Conservation (phyloP, 2,329 filamentous ascomycete species). For the Phaeomoniella chlamydospora region DNA sequence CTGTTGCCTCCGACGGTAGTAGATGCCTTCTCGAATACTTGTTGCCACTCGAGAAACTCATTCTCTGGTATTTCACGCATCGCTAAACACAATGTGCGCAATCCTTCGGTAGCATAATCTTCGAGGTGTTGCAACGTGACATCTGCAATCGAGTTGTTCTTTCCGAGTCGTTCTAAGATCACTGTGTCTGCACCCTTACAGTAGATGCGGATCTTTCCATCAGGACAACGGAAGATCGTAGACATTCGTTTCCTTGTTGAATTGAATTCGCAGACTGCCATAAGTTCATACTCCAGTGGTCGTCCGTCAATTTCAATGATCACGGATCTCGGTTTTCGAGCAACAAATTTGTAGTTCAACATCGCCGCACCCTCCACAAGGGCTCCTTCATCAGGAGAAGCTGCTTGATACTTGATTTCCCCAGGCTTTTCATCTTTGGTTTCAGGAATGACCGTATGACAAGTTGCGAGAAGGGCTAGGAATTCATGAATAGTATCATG, state of each 20-base stretch:
- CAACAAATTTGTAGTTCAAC: conserved; percentile 80
- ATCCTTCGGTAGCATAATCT: conserved; percentile 91
- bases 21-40: conserved; percentile 72
- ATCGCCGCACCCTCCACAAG: conserved; percentile 78
- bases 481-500: conserved; percentile 65
- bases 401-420: conserved; percentile 92
- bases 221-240: conserved; percentile 87
- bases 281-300: conserved; percentile 69
- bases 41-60: conserved; percentile 77
- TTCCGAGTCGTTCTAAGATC: conserved; percentile 76
- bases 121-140: conserved; percentile 89
- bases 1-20: conserved; percentile 88
- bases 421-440: conserved; percentile 60
- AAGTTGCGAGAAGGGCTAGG: conserved; percentile 70
- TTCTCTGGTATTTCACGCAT: conserved; percentile 85
- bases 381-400: conserved; percentile 94
- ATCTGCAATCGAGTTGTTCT: conserved; percentile 76
- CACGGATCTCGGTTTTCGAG: conserved; percentile 77
- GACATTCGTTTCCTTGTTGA: conserved; percentile 97
- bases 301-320: conserved; percentile 63
- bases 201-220: conserved; percentile 87
- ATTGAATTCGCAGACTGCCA: conserved; percentile 99
- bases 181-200: conserved; percentile 97
- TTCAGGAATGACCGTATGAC: conserved; percentile 96
- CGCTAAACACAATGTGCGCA: conserved; percentile 85